phyloP scores from a whole-genome alignment of 23 red algal species.

The Gracilaria caudata region DNA sequence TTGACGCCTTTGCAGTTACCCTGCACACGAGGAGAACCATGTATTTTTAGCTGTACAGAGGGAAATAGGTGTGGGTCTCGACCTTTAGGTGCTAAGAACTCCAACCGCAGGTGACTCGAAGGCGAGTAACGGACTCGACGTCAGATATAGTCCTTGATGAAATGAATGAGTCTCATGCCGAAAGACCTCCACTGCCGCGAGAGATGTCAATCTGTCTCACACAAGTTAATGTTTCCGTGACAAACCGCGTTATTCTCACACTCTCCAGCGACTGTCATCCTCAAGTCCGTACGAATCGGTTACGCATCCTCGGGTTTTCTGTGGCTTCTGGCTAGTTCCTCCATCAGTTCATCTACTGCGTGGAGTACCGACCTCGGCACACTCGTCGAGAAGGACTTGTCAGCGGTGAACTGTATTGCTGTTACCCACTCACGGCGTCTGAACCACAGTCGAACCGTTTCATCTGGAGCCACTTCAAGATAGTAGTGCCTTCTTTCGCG shows the following conservation, averaged over 20 bases:
- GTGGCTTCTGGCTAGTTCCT: neutral
- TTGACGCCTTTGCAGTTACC: neutral
- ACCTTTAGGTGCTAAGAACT: too few relatives aligned
- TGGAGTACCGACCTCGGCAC: neutral
- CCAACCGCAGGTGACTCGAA: too few relatives aligned
- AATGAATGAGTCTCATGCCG: too few relatives aligned
- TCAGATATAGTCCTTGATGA: too few relatives aligned
- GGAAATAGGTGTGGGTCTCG: too few relatives aligned
- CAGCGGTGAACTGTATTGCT: neutral
- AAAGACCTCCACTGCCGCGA: too few relatives aligned
- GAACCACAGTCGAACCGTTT: slow-evolving; percentile 21
- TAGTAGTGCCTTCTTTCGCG: slow-evolving; percentile 1
- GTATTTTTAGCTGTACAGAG: neutral
- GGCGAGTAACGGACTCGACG: too few relatives aligned
- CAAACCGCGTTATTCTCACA: too few relatives aligned
- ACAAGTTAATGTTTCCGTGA: too few relatives aligned
- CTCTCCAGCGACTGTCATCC: too few relatives aligned
- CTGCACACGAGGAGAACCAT: neutral
- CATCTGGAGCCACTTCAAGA: neutral
- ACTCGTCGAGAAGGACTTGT: neutral
- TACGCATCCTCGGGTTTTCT: neutral
- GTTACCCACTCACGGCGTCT: neutral
- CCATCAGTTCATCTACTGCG: neutral
- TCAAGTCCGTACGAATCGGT: too few relatives aligned
- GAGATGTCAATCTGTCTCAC: too few relatives aligned